Evolutionary conservation across 768 basidiomycete genomes (phyloP).

Genomic region (Piloderma croceum): DNA sequence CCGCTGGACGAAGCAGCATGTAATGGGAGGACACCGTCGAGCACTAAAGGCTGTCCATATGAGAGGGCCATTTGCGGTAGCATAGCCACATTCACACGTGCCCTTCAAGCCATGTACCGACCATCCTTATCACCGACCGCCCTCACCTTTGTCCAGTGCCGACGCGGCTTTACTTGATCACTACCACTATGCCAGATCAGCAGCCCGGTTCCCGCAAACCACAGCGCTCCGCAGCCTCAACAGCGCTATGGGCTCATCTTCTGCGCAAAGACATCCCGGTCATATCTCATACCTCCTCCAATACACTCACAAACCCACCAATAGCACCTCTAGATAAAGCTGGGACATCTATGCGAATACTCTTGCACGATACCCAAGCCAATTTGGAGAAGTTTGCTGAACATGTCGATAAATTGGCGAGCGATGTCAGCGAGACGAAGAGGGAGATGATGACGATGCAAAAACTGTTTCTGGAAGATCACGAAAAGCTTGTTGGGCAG

Average conservation of each 20-base stretch:
- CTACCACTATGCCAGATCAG: no score
- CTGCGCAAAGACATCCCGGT: slow-evolving; percentile 3
- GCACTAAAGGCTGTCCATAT: no score
- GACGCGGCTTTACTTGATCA: no score
- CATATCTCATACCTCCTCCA: slow-evolving; percentile 32
- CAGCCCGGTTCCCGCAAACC: no score
- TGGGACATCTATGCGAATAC: slow-evolving; percentile 63
- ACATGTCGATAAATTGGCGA: slow-evolving; percentile 47
- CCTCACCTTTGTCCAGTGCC: no score
- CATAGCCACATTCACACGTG: no score
- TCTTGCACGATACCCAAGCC: slow-evolving; percentile 69
- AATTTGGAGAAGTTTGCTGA: slow-evolving; percentile 63
- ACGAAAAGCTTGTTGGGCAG: background rate
- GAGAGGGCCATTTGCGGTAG: no score
- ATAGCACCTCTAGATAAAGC: slow-evolving; percentile 50
- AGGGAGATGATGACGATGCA: background rate
- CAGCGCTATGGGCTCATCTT: background rate
- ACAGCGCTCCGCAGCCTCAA: no score
- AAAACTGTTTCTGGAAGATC: background rate
- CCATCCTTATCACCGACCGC: no score
- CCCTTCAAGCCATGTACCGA: no score
- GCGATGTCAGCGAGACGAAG: background rate
- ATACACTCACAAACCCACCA: slow-evolving; percentile 20
- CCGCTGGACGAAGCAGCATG: no score
- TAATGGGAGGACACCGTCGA: no score